Percentiles rank a stretch among this genome's conserved stretches.
Conservation (phyloP, 148 eudicot genomes). For the Chenopodium album region DNA sequence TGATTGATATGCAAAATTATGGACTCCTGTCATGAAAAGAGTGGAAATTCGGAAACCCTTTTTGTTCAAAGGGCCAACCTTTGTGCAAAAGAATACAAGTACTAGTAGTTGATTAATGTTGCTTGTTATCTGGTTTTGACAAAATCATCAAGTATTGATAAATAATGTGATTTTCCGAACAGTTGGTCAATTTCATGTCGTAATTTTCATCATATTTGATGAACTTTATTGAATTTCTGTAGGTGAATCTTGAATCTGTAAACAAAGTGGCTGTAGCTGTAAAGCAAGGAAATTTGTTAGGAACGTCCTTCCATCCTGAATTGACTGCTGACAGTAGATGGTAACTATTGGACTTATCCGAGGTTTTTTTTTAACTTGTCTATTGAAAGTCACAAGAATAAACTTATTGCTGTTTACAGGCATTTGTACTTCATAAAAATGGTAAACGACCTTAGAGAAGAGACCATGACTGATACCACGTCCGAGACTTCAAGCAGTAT, state of each 20-base stretch:
- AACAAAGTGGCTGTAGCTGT: conserved; percentile 88
- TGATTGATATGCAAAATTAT: not conserved
- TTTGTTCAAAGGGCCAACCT: not conserved
- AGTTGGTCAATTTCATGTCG: not conserved
- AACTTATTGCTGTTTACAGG: conserved; percentile 38
- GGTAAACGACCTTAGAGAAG: conserved; percentile 50
- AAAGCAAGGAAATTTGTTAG: conserved; percentile 81
- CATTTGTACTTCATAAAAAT: conserved; percentile 88
- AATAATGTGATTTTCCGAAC: not conserved
- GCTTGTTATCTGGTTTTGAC: not conserved
- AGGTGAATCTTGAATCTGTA: conserved; percentile 41
- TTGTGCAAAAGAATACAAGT: not conserved
- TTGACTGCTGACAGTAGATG: conserved; percentile 75
- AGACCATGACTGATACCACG: not conserved
- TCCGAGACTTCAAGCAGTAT: conserved; percentile 39
- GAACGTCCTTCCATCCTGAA: conserved; percentile 96
- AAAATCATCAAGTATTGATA: not conserved
- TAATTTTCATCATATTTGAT: not conserved
- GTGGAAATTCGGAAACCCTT: not conserved
- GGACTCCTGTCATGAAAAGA: not conserved
- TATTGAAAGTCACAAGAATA: not conserved
- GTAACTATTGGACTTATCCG: no score
- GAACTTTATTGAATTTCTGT: conserved; percentile 10
- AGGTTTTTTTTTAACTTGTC: no score
- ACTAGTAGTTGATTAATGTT: not conserved